A percentile compares a stretch with the other conserved stretches of the same genome.
phyloP scores from a whole-genome alignment of 2,329 filamentous ascomycete genomes.

The Dendrostoma leiphaemia region DNA sequence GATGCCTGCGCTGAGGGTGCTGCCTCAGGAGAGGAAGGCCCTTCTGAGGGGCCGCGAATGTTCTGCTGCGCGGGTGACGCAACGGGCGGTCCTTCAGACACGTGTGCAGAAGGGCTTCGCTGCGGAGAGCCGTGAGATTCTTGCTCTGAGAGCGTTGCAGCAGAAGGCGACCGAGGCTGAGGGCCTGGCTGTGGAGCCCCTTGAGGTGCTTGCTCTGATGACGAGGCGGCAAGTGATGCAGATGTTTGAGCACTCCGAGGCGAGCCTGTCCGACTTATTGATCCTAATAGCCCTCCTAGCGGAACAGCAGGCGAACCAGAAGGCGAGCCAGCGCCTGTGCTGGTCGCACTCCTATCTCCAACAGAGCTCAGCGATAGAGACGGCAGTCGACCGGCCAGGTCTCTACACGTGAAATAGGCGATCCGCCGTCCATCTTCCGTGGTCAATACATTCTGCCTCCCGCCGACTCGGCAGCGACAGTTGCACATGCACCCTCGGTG shows the following conservation, averaged over 20 bases:
- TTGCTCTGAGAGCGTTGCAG: neutral
- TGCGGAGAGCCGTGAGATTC: neutral
- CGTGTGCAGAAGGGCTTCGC: no score
- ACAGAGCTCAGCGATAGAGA: neutral
- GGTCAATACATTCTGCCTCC: neutral
- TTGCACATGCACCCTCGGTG: neutral
- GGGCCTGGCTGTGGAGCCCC: neutral
- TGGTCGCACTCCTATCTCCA: neutral
- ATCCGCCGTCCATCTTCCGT: neutral
- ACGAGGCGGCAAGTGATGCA: neutral
- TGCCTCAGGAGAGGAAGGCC: no score
- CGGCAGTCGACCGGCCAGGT: neutral
- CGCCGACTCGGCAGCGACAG: neutral
- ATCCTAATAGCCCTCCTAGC: neutral
- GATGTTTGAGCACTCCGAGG: neutral
- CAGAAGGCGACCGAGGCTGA: no score
- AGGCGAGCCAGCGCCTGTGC: neutral
- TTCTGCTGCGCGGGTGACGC: no score
- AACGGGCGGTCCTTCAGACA: no score
- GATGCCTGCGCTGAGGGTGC: no score
- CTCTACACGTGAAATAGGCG: constrained; percentile 6
- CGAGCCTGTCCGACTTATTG: neutral
- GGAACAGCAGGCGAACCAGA: no score
- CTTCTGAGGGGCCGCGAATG: no score
- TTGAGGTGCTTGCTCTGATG: neutral